Conservation (phyloP, 805 yeast genomes). For the Blastobotrys robertii region DNA sequence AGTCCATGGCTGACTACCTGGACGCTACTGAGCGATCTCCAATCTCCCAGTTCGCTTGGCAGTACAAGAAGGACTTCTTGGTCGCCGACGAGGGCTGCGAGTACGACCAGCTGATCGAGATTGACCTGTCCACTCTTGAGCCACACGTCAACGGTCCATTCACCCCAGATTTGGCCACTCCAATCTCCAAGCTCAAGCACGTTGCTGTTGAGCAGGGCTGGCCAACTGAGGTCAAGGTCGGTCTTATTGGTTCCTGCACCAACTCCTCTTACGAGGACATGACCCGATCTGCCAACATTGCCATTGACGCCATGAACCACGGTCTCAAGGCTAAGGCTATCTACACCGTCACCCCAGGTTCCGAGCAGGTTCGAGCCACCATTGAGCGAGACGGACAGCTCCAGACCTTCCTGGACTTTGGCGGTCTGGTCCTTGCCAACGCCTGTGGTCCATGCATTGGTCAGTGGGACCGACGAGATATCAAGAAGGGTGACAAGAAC, state of each 20-base stretch:
- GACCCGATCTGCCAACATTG: conserved; percentile 92
- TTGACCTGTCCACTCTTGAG: conserved; percentile 80
- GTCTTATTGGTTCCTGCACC: conserved; percentile 97
- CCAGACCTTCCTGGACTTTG: conserved; percentile 78
- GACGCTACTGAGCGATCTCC: conserved; percentile 77
- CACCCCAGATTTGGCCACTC: conserved; percentile 97
- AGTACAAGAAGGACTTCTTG: conserved; percentile 61
- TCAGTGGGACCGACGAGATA: conserved; percentile 95
- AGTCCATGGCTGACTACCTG: conserved; percentile 79
- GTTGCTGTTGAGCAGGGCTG: conserved; percentile 78
- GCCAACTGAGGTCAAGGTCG: conserved; percentile 90
- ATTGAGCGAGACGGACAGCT: conserved; percentile 94
- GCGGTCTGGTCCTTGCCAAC: conserved; percentile 91
- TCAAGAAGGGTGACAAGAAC: conserved; percentile 89
- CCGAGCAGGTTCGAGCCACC: conserved; percentile 97
- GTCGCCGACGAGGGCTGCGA: conserved; percentile 87
- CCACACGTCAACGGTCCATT: conserved; percentile 97
- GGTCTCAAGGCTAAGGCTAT: conserved; percentile 89
- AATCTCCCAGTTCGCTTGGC: conserved; percentile 71
- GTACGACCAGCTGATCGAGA: conserved; percentile 88
- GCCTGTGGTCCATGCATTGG: conserved; percentile 99
- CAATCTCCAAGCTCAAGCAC: conserved; percentile 77
- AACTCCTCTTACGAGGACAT: conserved; percentile 97
- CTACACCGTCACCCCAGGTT: conserved; percentile 94
- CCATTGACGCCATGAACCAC: conserved; percentile 79